Percentiles rank a stretch among this genome's conserved stretches.
Conservation (phyloP, 257 asterid genomes). For the Knoxia roxburghii region DNA sequence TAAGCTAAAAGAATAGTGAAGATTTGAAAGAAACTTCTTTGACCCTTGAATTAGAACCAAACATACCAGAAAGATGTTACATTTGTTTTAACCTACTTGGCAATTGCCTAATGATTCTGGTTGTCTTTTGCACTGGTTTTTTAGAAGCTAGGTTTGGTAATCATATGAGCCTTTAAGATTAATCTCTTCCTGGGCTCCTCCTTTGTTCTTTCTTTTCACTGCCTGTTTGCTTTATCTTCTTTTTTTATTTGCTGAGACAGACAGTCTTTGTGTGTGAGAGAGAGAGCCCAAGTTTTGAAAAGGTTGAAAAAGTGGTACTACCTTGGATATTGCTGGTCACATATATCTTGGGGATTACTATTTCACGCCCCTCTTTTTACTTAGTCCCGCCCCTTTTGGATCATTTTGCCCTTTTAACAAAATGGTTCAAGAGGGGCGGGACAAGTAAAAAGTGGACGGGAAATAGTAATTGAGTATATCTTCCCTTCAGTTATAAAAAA, state of each 20-base stretch:
- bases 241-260: background rate
- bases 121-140: background rate
- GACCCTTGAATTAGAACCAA: slow-evolving; percentile 7
- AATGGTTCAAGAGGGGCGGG: too few relatives aligned
- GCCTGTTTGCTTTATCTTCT: slow-evolving; percentile 24
- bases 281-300: background rate
- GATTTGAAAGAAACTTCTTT: background rate
- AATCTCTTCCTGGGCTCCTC: background rate
- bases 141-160: background rate
- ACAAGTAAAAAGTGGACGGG: too few relatives aligned
- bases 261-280: background rate
- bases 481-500: background rate
- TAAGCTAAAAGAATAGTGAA: background rate
- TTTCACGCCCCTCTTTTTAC: too few relatives aligned
- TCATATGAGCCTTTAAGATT: background rate
- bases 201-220: background rate
- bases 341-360: too few relatives aligned
- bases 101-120: slow-evolving; percentile 2
- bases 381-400: too few relatives aligned
- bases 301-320: background rate
- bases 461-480: too few relatives aligned
- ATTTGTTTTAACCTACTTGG: slow-evolving; percentile 14
- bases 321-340: background rate
- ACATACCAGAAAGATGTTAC: slow-evolving; percentile 12
- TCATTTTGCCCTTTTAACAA: too few relatives aligned